Base-by-base conservation (phyloP, 305 asterid species). In the Fraxinus sp. region DNA sequence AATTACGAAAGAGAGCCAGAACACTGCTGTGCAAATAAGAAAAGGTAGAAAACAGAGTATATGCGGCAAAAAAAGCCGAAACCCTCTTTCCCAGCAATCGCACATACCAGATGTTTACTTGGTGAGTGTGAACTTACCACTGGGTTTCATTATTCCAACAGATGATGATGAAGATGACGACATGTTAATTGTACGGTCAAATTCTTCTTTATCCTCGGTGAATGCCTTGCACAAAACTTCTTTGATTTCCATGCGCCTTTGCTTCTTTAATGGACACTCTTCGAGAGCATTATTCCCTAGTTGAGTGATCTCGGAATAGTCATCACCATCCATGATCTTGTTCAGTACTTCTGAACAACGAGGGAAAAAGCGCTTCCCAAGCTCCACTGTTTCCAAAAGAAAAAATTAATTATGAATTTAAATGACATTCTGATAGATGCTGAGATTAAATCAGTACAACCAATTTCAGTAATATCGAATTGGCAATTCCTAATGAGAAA, bases 321-420 rank as follows among this genome's bases (percentile, higher is more conserved):
- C 97, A 57, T 95, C 97, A 79, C 90, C 89, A 82, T 95, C 97
- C 95, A 94, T 93, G 85, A 95, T 92, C 92, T 92, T 92, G 88
- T 95, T 90, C 7, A 95, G 84, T 28, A 94, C 94, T 33, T 85
- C 91, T 57, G 97, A 95, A 80, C 99, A 95, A 13, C 98, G 98
- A 14, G 99, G 99, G 85, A 95, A 94, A 86, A 93, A 95, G 52
- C 97, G 97, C 81, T 94, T 95, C 85, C 64, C 99, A 16, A 95
- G 99, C 88, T 94, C 99, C 92, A 95, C 99, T 95, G 79, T 85
- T 55, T 41, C 55, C 76, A 81, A 22, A 81, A 66, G 30, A 71
- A 84, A 41, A 41, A 78, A 62, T 24, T 32, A 59, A 22, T 70
- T 37, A 73, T 74, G 1, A 78, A 39, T 73, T 5, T n/a, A 11